Evolutionary conservation across 805 yeast species (phyloP), one percentile per base, ranked within the genome.

Genomic region (Sugiyamaella boreocaroliniensis): DNA sequence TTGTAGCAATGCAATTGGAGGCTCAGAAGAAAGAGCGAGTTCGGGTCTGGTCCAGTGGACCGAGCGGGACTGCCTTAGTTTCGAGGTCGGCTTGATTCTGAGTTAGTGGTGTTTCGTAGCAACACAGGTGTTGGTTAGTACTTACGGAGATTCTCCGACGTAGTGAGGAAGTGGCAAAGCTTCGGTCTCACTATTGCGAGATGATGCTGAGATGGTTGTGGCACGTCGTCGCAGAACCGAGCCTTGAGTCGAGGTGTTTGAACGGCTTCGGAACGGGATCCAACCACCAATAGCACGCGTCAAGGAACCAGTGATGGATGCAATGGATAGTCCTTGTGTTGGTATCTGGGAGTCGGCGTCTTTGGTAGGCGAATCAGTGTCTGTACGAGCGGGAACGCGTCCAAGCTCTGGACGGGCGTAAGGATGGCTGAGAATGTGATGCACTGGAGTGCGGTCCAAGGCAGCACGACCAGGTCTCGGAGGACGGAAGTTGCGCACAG

Each of bases 61-160:
- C n/a, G 44, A 29, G 7, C 26, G 43, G 40, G 41, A 15, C 15
- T 34, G 18, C 4, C 47, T 3, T 8, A 19, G 29, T 44, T 41
- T 12, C 14, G 32, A 44, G 4, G 29, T n/a, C 47, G 19, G 10
- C 37, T 32, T 32, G n/a, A 20, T 20, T 44, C 47, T 44, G 32
- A 9, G 48, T 32, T 41, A 47, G 42, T 15, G 32, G 8, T 1
- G 12, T 37, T 47, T 41, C 10, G 6, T 26, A 14, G 14, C 14
- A 32, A 43, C 54, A 22, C 26, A 22, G 26, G 26, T 4, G 26
- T 4, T 22, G 26, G 3, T 22, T 22, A 22, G 26, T 22, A 22
- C 26, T 42, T 40, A 48, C 49, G 54, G 51, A 22, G 58, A 32
- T 34, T 55, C 58, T 12, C 54, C 58, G 11, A 52, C 52, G 43